Conservation (phyloP, 2,329 filamentous ascomycete species). For the Capronia coronata region DNA sequence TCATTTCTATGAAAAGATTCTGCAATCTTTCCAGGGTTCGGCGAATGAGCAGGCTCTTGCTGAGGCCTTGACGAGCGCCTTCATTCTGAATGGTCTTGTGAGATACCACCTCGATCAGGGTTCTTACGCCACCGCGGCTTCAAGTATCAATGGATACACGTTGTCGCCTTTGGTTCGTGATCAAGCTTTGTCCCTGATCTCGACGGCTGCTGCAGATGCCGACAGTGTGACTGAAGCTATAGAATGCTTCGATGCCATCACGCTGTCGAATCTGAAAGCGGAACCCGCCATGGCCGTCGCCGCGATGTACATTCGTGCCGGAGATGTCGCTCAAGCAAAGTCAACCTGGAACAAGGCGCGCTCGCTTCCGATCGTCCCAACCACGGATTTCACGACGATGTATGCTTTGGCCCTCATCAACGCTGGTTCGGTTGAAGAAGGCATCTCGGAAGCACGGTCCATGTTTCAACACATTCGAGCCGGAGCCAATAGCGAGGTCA, state of each 20-base stretch:
- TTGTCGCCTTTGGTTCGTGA: slow-evolving; percentile 54
- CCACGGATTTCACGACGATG: slow-evolving; percentile 69
- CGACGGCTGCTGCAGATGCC: slow-evolving; percentile 70
- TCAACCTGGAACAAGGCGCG: slow-evolving; percentile 74
- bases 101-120: slow-evolving; percentile 60
- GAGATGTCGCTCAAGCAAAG: slow-evolving; percentile 69
- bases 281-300: slow-evolving; percentile 68
- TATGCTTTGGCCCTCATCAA: slow-evolving; percentile 82
- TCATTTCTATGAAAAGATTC: slow-evolving; percentile 78
- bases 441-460: slow-evolving; percentile 66
- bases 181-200: slow-evolving; percentile 65
- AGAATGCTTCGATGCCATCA: slow-evolving; percentile 57
- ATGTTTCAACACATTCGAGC: slow-evolving; percentile 82
- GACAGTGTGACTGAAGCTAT: slow-evolving; percentile 63
- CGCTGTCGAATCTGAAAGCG: slow-evolving; percentile 44
- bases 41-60: slow-evolving; percentile 50
- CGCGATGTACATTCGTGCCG: slow-evolving; percentile 76
- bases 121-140: slow-evolving; percentile 17
- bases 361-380: slow-evolving; percentile 41
- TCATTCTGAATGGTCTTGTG: slow-evolving; percentile 70
- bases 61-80: slow-evolving; percentile 60
- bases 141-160: slow-evolving; percentile 15
- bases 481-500: slow-evolving; percentile 41
- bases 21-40: slow-evolving; percentile 48
- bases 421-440: slow-evolving; percentile 76